Conservation (phyloP, 345 rosid genomes). For the Hirschfeldia incana region DNA sequence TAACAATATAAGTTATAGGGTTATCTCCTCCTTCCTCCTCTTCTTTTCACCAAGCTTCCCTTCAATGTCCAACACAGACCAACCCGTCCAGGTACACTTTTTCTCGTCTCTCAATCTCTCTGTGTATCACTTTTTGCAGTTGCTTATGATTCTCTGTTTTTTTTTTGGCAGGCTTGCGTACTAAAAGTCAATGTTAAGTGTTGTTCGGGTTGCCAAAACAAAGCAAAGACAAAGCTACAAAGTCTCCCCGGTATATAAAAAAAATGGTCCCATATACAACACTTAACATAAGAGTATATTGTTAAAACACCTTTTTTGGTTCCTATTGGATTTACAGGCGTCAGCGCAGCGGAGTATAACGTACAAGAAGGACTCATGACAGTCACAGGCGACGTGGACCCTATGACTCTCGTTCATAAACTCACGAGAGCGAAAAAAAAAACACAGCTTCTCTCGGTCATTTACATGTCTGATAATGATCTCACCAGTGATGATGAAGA, state of each 20-base stretch:
- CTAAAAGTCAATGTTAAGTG: constrained; percentile 27
- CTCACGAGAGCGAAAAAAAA: background rate
- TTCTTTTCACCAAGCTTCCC: constrained; percentile 15
- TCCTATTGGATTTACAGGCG: constrained; percentile 18
- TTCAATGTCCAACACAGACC: constrained; percentile 24
- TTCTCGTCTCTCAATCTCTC: background rate
- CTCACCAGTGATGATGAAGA: background rate
- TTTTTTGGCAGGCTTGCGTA: constrained; percentile 29
- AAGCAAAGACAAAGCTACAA: constrained; percentile 11
- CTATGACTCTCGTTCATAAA: constrained; percentile 11
- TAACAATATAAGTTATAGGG: background rate
- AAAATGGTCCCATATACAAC: background rate
- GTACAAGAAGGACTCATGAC: constrained; percentile 22
- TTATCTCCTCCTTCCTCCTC: constrained; percentile 11
- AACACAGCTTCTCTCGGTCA: constrained; percentile 23
- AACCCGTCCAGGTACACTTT: constrained; percentile 18
- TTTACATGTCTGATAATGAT: constrained; percentile 11
- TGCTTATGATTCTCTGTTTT: background rate
- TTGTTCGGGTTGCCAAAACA: constrained; percentile 28
- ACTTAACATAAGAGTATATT: background rate
- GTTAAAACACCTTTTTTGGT: background rate
- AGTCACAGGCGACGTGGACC: constrained; percentile 29
- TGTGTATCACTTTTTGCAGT: background rate
- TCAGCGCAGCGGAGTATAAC: constrained; percentile 14
- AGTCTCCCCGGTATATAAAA: constrained; percentile 13